phyloP scores from a whole-genome alignment of 176 grass and related monocot genomes.

The Olyra latifolia region DNA sequence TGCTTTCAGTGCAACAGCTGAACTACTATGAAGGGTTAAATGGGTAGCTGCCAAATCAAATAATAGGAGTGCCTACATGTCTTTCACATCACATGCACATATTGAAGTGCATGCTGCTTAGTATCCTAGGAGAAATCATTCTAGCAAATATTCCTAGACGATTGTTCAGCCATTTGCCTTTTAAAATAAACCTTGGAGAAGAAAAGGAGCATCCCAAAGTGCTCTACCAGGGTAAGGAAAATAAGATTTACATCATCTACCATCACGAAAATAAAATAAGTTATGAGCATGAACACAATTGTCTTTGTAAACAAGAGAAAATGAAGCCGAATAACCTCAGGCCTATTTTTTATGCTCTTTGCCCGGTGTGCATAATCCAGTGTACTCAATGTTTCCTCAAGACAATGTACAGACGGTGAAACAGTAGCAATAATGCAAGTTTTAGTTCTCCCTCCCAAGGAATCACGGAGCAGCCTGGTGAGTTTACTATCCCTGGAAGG shows the following conservation, averaged over 20 bases:
- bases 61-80: background rate
- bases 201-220: background rate
- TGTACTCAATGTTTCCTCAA: constrained; percentile 97
- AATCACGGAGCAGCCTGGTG: constrained; percentile 90
- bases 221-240: background rate
- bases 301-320: constrained; percentile 16
- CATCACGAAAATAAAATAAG: background rate
- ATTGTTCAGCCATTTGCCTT: background rate
- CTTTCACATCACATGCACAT: background rate
- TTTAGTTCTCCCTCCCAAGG: constrained; percentile 94
- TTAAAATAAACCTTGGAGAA: background rate
- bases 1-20: background rate
- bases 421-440: constrained; percentile 99
- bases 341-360: constrained; percentile 97
- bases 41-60: background rate
- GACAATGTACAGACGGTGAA: constrained; percentile 93
- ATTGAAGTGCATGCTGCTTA: background rate
- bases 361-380: constrained; percentile 95
- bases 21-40: background rate
- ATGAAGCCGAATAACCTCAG: constrained; percentile 58
- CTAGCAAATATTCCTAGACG: background rate
- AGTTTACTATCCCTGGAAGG: constrained; percentile 94
- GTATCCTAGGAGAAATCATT: background rate
- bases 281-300: background rate
- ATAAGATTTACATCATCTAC: background rate